phyloP scores from a whole-genome alignment of 2,329 filamentous ascomycete species.

The Aspergillus floridensis region DNA sequence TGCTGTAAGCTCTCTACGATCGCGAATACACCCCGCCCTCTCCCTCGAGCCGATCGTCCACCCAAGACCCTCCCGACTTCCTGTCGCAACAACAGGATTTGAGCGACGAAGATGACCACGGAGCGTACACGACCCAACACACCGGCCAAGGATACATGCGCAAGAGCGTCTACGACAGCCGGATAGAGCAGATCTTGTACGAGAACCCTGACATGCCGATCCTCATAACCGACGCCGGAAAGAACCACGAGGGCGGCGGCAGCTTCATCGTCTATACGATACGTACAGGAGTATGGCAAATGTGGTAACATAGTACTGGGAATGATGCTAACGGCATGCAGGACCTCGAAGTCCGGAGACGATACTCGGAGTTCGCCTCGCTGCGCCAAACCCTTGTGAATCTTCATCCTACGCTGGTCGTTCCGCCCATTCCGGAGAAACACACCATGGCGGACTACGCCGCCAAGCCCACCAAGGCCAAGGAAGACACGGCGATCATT shows the following conservation, averaged over 20 bases:
- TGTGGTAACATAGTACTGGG: neutral
- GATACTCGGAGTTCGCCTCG: constrained; percentile 96
- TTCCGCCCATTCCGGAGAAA: constrained; percentile 97
- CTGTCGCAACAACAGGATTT: constrained; percentile 53
- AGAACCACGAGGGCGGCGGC: constrained; percentile 87
- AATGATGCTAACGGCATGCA: constrained; percentile 37
- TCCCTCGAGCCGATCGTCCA: constrained; percentile 69
- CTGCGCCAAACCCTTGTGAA: constrained; percentile 83
- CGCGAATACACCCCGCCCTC: constrained; percentile 64
- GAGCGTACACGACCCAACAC: constrained; percentile 50
- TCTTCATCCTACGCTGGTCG: constrained; percentile 89
- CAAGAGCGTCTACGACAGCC: constrained; percentile 87
- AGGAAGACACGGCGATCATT: constrained; percentile 95
- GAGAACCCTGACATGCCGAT: constrained; percentile 90
- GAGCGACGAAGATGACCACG: constrained; percentile 59
- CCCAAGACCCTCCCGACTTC: constrained; percentile 62
- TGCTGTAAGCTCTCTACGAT: constrained; percentile 54
- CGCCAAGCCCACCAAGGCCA: constrained; percentile 94
- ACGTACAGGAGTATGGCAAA: constrained; percentile 71
- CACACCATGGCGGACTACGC: constrained; percentile 99
- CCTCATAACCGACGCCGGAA: constrained; percentile 89
- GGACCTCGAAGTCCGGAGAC: constrained; percentile 91
- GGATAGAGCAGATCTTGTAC: constrained; percentile 95
- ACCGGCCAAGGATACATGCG: constrained; percentile 50
- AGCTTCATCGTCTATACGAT: constrained; percentile 98